A percentile compares a stretch with the other conserved stretches of the same genome.
phyloP scores from a whole-genome alignment of 2,329 filamentous ascomycete genomes.

The Stagonosporopsis chrysanthemi region DNA sequence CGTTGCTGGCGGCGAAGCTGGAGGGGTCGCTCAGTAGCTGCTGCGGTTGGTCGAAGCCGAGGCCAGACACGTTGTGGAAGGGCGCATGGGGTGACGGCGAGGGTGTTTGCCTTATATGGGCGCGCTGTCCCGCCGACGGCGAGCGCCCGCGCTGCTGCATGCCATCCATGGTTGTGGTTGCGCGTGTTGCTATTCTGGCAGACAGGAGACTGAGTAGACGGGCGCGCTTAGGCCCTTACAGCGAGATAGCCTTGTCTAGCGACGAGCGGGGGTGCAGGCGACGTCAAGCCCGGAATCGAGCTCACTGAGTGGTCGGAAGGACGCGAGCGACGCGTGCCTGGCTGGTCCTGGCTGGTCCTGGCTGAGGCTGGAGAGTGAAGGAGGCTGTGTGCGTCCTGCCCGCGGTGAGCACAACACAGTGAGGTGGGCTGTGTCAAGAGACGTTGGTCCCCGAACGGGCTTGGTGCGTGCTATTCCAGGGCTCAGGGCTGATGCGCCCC shows the following conservation, averaged over 20 bases:
- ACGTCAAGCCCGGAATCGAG: conserved; percentile 16
- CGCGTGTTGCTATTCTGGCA: conserved; percentile 23
- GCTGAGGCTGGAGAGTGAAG: conserved; percentile 40
- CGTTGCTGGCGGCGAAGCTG: conserved; percentile 42
- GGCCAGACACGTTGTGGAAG: conserved; percentile 62
- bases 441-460: conserved; percentile 16
- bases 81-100: conserved; percentile 67
- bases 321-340: conserved; percentile 30
- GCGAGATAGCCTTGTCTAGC: conserved; percentile 18
- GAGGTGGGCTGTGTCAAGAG: conserved; percentile 24
- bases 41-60: conserved; percentile 63
- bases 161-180: conserved; percentile 13
- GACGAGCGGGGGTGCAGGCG: conserved; percentile 20
- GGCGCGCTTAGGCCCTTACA: conserved; percentile 18
- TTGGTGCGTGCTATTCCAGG: conserved; percentile 9
- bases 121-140: conserved; percentile 63
- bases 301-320: conserved; percentile 35
- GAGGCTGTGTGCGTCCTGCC: conserved; percentile 38
- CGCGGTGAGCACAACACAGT: conserved; percentile 24
- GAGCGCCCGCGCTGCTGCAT: conserved; percentile 66
- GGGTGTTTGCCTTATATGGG: conserved; percentile 73
- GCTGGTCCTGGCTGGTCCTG: conserved; percentile 27
- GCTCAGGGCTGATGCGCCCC: conserved; percentile 11
- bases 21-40: conserved; percentile 35
- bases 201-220: conserved; percentile 16